Base-by-base conservation (phyloP, 345 rosid genomes). In the Passiflora organensis region DNA sequence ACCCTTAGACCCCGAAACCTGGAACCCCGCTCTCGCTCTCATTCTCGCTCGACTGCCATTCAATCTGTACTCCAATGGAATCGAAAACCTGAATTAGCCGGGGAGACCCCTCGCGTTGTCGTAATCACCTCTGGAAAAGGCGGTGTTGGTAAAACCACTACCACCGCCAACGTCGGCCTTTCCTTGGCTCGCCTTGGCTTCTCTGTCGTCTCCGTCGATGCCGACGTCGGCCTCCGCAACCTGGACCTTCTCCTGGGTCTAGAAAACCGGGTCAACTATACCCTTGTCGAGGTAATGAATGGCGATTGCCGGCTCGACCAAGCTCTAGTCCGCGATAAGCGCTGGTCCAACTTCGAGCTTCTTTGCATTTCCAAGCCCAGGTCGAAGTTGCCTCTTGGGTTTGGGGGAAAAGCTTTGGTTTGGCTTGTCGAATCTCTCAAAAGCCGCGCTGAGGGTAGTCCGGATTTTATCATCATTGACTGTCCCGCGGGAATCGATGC, bases 401-500 rank as follows among this genome's bases (percentile, higher is more conserved):
- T 91, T 55, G 96, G 96, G 2, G 95, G 96, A 0, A 91, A 88
- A 46, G 95, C 98, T 14, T 67, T 91, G 32, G 83, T 80, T 23
- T 91, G 98, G 96, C 78, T 91, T 1, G 98, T 91, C 0, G 98
- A 91, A 21, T 80, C 98, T 0, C 44, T 88, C 12, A 88, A 88
- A 72, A 58, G 76, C 2, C 70, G 95, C 17, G 63, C 81, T 6
- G 93, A 86, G 64, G 93, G 96, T 0, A 73, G 77, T 11, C 96
- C 98, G 0, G 89, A 91, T 51, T 91, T 88, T 58, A 86, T 88
- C 24, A 17, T 91, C 51, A 88, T 88, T 10, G 98, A 91, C 56
- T 91, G 96, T 17, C 98, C 98, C 0, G 95, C 96, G 0, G 98
- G 98, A 5, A 91, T 91, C n/a, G 96, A 91, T 49, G 98, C 98